phyloP scores from a whole-genome alignment of 1,284 basidiomycete genomes.

The Naganishia liquefaciens region DNA sequence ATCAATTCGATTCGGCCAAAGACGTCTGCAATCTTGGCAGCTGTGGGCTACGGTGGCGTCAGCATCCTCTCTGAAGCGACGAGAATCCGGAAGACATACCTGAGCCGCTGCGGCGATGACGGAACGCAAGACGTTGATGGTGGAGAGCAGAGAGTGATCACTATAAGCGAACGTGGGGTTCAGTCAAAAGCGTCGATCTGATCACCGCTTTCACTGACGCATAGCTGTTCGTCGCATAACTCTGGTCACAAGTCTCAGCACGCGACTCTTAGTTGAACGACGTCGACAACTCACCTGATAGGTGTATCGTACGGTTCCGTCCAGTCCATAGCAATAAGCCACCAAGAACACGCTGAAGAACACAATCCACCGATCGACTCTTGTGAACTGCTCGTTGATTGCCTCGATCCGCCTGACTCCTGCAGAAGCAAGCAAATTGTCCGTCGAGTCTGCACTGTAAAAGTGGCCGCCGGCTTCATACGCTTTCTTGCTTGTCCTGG shows the following conservation, averaged over 20 bases:
- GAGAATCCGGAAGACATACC: background rate
- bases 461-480: conserved; percentile 4
- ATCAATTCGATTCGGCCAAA: conserved; percentile 54
- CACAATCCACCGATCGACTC: conserved; percentile 43
- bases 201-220: conserved; percentile 5
- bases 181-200: too few species aligned
- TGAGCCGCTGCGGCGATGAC: conserved; percentile 43
- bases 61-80: background rate
- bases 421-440: conserved; percentile 32
- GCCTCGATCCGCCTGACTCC: conserved; percentile 52
- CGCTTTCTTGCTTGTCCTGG: background rate
- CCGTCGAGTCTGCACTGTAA: background rate
- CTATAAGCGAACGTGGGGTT: conserved; percentile 29
- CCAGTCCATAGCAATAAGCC: conserved; percentile 50
- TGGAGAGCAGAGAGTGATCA: conserved; percentile 42
- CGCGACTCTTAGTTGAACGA: background rate
- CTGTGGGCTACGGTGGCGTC: conserved; percentile 40
- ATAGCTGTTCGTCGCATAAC: conserved; percentile 36
- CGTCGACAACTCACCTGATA: conserved; percentile 2
- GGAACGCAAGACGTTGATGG: conserved; percentile 47
- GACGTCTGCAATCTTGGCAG: conserved; percentile 49
- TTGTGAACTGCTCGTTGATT: conserved; percentile 44
- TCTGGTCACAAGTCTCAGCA: background rate
- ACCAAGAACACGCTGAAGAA: conserved; percentile 54
- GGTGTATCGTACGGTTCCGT: conserved; percentile 46